Base-by-base conservation (phyloP, 2,329 filamentous ascomycete species). In the Whalleya microplaca region DNA sequence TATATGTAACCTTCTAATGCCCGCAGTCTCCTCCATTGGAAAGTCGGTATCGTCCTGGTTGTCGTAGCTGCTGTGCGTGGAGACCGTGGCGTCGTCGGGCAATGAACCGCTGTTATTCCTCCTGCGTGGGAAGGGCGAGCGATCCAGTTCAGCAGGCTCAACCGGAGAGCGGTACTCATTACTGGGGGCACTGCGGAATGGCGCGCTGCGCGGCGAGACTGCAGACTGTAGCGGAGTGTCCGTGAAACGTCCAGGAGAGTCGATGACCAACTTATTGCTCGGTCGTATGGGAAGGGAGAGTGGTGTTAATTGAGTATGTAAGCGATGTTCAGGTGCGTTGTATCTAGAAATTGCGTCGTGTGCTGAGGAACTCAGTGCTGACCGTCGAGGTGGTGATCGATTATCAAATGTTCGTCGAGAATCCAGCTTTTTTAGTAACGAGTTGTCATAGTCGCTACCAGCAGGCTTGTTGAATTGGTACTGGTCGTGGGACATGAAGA, bases 341-440 rank as follows among this genome's bases (percentile, higher is more conserved):
- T 76, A 72, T 42, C 74, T 71, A 2, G 73, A 64, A 19, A 73
- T 65, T 7, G 72, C 59, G 45, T 80, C 77, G 52, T 70, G 73
- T 20, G 75, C 62, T 1, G 78, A 79, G 9, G 75, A 69, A 54
- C 75, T 78, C 5, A 82, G 70, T 3, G 73, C 71, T 9, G 79
- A 78, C 47, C 75, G 75, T 14, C 72, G 68, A 20, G 79, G 75
- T 1, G 79, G 76, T 8, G 78, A 77, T 16, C 70, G 69, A 51
- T 75, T 79, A 54, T 81, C 78, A n/a, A 77, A 64, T 0, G 72
- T 74, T 40, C 77, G 74, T 40, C 76, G 70, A 1, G 78, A 75
- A 55, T 84, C 77, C n/a, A 86, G 73, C 70, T 82, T 85, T 68
- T 81, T 82, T 56, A 84, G 78, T 66, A 84, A 76, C 49, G 72